Percentiles rank a stretch among this genome's conserved stretches.
These are phyloP conservation scores for Daldinia sp. DNA, from an alignment of 2,329 filamentous ascomycete species.

Conservation along the genomic window DNA sequence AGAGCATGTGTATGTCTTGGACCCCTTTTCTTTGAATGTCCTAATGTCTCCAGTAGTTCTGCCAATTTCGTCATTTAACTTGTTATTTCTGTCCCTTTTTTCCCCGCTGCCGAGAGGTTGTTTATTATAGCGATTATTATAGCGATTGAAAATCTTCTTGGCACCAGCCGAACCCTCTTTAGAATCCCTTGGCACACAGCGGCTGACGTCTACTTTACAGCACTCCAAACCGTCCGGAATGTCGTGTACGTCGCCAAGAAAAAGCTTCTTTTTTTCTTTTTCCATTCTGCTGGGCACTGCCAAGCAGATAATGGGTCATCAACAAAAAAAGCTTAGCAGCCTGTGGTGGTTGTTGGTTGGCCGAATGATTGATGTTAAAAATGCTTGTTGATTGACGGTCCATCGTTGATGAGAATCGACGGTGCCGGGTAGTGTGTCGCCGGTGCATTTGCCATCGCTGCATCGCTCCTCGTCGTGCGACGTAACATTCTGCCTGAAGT, in stretches of 20 bases:
- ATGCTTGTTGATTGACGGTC: slow-evolving; percentile 25
- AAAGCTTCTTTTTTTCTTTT: slow-evolving; percentile 39
- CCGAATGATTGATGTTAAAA: slow-evolving; percentile 7
- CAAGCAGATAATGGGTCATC: slow-evolving; percentile 29
- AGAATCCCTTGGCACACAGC: slow-evolving; percentile 44
- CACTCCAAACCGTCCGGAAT: slow-evolving; percentile 49
- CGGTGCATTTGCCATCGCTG: slow-evolving; percentile 30
- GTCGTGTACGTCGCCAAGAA: slow-evolving; percentile 49
- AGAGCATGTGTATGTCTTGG: slow-evolving; percentile 46
- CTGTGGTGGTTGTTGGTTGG: slow-evolving; percentile 29
- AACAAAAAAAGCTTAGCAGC: slow-evolving; percentile 32
- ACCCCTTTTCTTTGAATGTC: slow-evolving; percentile 8
- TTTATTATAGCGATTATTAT: slow-evolving; percentile 23
- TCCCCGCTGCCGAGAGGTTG: slow-evolving; percentile 36
- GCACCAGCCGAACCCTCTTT: slow-evolving; percentile 45
- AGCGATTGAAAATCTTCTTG: slow-evolving; percentile 41
- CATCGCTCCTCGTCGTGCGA: slow-evolving; percentile 29
- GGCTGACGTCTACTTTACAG: slow-evolving; percentile 46
- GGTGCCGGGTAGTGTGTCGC: slow-evolving; percentile 19
- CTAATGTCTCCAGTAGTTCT: slow-evolving; percentile 5
- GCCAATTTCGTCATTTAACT: slow-evolving; percentile 18
- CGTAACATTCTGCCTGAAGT: slow-evolving; percentile 28
- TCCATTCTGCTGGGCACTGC: slow-evolving; percentile 27
- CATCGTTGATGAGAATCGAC: slow-evolving; percentile 8
- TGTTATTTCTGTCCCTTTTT: slow-evolving; percentile 14